Conservation (phyloP, 1,284 basidiomycete genomes). For the Moesziomyces parantarcticus region DNA sequence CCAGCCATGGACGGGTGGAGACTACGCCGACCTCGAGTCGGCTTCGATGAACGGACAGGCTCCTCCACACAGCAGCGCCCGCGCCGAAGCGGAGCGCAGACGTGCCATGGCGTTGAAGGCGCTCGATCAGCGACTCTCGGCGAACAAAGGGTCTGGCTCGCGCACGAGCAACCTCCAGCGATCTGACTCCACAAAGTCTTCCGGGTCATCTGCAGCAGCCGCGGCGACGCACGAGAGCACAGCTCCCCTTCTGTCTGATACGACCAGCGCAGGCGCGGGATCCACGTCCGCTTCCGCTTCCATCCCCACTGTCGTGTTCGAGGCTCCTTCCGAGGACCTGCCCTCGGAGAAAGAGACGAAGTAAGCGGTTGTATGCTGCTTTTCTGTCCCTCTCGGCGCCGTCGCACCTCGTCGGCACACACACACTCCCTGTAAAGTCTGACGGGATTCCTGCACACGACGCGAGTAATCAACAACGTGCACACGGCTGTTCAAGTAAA, state of each 20-base stretch:
- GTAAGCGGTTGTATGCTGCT: neutral
- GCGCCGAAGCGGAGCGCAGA: conserved; percentile 58
- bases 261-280: conserved; percentile 4
- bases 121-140: conserved; percentile 87
- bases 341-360: conserved; percentile 16
- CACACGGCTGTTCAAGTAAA: neutral
- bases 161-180: conserved; percentile 24
- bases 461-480: neutral
- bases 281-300: conserved; percentile 13
- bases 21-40: conserved; percentile 68
- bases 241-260: neutral
- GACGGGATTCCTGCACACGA: neutral
- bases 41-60: conserved; percentile 74
- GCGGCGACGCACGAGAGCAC: conserved; percentile 7
- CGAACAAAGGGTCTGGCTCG: conserved; percentile 30
- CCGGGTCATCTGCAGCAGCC: conserved; percentile 10
- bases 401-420: neutral
- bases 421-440: neutral
- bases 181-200: conserved; percentile 28
- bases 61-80: conserved; percentile 34
- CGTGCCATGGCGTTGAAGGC: conserved; percentile 94
- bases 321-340: conserved; percentile 42
- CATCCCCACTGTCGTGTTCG: conserved; percentile 44
- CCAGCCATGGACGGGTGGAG: conserved; percentile 72
- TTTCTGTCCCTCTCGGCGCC: neutral